phyloP scores from a whole-genome alignment of 495 filamentous ascomycete species.

The Trichoderma reesei region DNA sequence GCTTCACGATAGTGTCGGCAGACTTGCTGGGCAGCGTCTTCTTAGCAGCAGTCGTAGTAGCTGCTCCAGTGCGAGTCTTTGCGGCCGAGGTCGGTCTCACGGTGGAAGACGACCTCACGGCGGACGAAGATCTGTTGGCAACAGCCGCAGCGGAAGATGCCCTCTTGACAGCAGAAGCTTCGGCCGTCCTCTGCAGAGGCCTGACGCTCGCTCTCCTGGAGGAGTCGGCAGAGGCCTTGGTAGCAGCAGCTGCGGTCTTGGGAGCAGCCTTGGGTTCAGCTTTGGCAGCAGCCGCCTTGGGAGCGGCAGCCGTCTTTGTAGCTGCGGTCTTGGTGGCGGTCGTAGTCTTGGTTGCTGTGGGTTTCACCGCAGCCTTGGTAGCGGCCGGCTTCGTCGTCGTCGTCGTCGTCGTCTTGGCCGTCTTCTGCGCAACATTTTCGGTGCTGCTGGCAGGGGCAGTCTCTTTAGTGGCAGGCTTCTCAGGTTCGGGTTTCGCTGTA shows the following conservation, averaged over 20 bases:
- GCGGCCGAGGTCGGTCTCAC: background rate
- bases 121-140: conserved; percentile 18
- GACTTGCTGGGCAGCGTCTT: conserved; percentile 19
- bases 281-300: background rate
- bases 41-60: conserved; percentile 21
- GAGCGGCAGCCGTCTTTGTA: conserved; percentile 19
- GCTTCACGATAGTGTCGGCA: conserved; percentile 34
- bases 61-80: background rate
- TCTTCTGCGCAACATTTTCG: background rate
- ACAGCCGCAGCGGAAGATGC: conserved; percentile 14
- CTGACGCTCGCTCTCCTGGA: background rate
- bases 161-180: background rate
- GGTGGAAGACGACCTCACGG: conserved; percentile 16
- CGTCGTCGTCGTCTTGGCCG: background rate
- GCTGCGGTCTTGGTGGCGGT: conserved; percentile 20
- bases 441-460: background rate
- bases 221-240: conserved; percentile 5
- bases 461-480: background rate
- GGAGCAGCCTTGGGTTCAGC: background rate
- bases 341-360: conserved; percentile 18
- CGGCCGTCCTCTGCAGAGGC: conserved; percentile 10
- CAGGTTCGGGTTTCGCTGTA: background rate
- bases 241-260: conserved; percentile 9
- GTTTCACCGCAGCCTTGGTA: conserved; percentile 21
- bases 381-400: conserved; percentile 12